phyloP scores from a whole-genome alignment of 805 yeast genomes.

The Torulaspora maleeae region DNA sequence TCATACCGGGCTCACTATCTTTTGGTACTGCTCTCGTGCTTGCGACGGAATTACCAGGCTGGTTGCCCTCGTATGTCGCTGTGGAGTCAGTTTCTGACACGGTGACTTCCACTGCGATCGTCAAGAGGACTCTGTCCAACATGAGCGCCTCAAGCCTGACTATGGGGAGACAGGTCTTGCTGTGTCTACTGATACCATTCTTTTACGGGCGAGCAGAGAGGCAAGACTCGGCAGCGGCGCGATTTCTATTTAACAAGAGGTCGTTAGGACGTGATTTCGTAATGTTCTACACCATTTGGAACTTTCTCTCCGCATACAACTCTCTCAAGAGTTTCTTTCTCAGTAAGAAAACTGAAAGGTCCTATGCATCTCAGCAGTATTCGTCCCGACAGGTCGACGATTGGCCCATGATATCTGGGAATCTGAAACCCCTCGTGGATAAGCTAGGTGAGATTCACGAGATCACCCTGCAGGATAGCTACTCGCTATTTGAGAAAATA shows the following conservation, averaged over 20 bases:
- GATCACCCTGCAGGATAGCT: conserved; percentile 13
- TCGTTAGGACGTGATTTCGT: conserved; percentile 17
- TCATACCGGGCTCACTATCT: conserved; percentile 1
- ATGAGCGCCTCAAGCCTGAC: conserved; percentile 5
- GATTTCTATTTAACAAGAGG: conserved; percentile 17
- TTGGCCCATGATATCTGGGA: conserved; percentile 16
- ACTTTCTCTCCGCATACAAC: conserved; percentile 18
- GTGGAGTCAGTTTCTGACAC: conserved; percentile 16
- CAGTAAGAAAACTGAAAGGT: conserved; percentile 1
- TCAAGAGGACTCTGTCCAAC: not conserved
- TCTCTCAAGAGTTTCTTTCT: conserved; percentile 3
- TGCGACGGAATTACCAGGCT: conserved; percentile 11
- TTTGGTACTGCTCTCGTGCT: conserved; percentile 2
- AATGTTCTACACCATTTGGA: conserved; percentile 19
- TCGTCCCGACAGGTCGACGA: conserved; percentile 6
- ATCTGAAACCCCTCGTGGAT: conserved; percentile 22
- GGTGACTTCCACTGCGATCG: not conserved
- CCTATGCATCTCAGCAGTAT: not conserved
- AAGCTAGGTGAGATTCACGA: conserved; percentile 28
- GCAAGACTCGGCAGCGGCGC: conserved; percentile 8
- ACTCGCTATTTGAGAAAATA: conserved; percentile 19
- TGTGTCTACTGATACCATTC: conserved; percentile 18
- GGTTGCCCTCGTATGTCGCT: conserved; percentile 15
- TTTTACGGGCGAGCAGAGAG: conserved; percentile 5
- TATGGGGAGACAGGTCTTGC: conserved; percentile 11